Base-by-base conservation (phyloP, 805 yeast genomes). In the Cyberlindnera samutprakarnensis region DNA sequence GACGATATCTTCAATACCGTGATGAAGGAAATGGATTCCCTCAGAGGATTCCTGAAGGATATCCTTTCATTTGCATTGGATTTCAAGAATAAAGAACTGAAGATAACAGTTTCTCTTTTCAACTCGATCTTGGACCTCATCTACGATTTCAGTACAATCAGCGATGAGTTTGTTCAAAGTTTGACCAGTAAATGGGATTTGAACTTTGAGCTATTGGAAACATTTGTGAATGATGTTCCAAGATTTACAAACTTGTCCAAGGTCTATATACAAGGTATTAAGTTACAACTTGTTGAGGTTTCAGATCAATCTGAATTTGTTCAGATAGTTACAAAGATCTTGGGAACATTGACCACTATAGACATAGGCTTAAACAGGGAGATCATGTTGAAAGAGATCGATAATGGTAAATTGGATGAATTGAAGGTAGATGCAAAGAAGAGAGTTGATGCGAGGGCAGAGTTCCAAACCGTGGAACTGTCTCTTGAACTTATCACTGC, bases 401-500 rank as follows among this genome's bases (percentile, higher is more conserved):
- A 66, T 25, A 63, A 70, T 15, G 52, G 61, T 9, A 37, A 44
- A 10, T 23, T 37, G 4, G 41, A 46, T 24, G 36, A 40, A 15
- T 38, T 60, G 9, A 60, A 55, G 27, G 54, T 57, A 17, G 59
- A 57, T 25, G 53, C 67, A 4, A 62, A 61, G 18, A 62, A 59
- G 27, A 64, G 70, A 34, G 48, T 56, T 7, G 49, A 49, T 11
- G 73, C 82, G 3, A 68, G 70, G 41, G 57, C 67, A 27, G 67
- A 70, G 30, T 56, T 81, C 30, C 78, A 78, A 41, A 66, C 82
- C 4, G 59, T 82, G 15, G 94, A 85, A 44, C 66, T 79, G 1
- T 64, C 81, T 0, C 57, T 88, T 15, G 97, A 90, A 53, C 54
- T 90, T 20, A 62, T 85, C 16, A 75, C 96, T 1, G 81, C 88